phyloP scores from a whole-genome alignment of 257 asterid species.

The Lycium ferocissimum region DNA sequence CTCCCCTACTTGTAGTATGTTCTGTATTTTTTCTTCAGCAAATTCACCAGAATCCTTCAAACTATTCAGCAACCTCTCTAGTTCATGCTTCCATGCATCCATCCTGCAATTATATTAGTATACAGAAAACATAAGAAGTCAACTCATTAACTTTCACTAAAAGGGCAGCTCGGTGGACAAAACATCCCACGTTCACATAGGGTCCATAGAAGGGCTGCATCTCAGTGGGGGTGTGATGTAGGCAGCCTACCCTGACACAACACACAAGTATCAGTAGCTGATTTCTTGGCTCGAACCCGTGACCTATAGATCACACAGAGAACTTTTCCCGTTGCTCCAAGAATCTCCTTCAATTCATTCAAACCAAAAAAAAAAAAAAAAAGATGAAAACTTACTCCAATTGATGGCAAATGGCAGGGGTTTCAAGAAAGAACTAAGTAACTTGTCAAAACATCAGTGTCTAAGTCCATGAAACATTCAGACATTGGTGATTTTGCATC shows the following conservation, averaged over 20 bases:
- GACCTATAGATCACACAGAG: no score
- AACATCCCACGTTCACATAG: no score
- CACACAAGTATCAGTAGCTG: no score
- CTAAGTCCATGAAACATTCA: slow-evolving; percentile 55
- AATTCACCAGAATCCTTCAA: slow-evolving; percentile 65
- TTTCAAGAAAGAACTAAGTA: slow-evolving; percentile 70
- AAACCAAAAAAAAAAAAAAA: neutral
- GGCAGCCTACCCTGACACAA: no score
- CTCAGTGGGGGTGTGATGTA: no score
- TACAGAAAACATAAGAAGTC: neutral
- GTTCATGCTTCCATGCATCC: slow-evolving; percentile 68
- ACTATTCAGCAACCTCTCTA: slow-evolving; percentile 81
- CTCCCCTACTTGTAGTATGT: slow-evolving; percentile 66
- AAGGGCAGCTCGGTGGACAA: neutral
- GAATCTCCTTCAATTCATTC: no score
- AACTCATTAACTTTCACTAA: neutral
- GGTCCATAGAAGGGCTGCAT: no score
- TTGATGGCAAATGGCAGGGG: slow-evolving; percentile 83
- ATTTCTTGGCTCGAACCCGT: no score
- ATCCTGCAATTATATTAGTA: slow-evolving; percentile 48
- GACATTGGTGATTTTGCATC: slow-evolving; percentile 49
- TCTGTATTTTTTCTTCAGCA: slow-evolving; percentile 63
- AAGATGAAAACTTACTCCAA: slow-evolving; percentile 60
- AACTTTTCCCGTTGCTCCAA: no score
- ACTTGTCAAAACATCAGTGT: slow-evolving; percentile 47